Conservation (phyloP, 768 basidiomycete species). For the Trametes maxima region DNA sequence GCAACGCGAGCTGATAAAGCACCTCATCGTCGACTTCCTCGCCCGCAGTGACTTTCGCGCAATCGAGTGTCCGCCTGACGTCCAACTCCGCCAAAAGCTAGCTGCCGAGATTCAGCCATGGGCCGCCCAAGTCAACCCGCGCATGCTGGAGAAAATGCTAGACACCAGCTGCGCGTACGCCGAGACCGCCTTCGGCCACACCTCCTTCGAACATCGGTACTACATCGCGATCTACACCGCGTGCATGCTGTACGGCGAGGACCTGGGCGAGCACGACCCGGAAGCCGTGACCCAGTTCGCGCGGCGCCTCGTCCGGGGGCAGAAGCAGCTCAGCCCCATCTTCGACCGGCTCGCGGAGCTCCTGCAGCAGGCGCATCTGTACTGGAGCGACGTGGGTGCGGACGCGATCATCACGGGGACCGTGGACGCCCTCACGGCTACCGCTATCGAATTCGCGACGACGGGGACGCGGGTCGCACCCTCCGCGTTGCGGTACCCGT, state of each 20-base stretch:
- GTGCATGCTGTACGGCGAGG: slow-evolving; percentile 41
- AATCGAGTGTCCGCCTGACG: not conserved
- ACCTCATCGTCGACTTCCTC: slow-evolving; percentile 9
- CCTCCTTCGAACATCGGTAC: slow-evolving; percentile 26
- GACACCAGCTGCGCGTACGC: slow-evolving; percentile 21
- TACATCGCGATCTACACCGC: slow-evolving; percentile 47
- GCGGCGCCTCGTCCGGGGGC: slow-evolving; percentile 33
- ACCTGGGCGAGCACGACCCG: slow-evolving; percentile 33
- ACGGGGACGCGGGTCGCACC: slow-evolving; percentile 29
- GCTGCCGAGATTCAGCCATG: slow-evolving; percentile 3
- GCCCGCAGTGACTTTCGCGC: not conserved
- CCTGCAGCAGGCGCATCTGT: slow-evolving; percentile 33
- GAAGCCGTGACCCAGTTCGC: slow-evolving; percentile 39
- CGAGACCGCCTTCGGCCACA: slow-evolving; percentile 23
- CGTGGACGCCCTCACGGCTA: slow-evolving; percentile 40
- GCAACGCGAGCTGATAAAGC: not conserved
- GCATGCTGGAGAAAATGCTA: slow-evolving; percentile 14
- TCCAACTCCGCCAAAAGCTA: slow-evolving; percentile 2
- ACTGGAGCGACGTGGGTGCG: slow-evolving; percentile 37
- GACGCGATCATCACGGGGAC: slow-evolving; percentile 35
- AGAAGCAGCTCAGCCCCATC: slow-evolving; percentile 36
- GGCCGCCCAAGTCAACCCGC: not conserved
- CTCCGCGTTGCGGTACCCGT: slow-evolving; percentile 34
- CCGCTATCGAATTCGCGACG: slow-evolving; percentile 39
- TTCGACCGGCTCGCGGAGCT: slow-evolving; percentile 41